Percentiles rank a stretch among this genome's conserved stretches.
phyloP scores from a whole-genome alignment of 257 asterid species.

The Paulownia fortunei region DNA sequence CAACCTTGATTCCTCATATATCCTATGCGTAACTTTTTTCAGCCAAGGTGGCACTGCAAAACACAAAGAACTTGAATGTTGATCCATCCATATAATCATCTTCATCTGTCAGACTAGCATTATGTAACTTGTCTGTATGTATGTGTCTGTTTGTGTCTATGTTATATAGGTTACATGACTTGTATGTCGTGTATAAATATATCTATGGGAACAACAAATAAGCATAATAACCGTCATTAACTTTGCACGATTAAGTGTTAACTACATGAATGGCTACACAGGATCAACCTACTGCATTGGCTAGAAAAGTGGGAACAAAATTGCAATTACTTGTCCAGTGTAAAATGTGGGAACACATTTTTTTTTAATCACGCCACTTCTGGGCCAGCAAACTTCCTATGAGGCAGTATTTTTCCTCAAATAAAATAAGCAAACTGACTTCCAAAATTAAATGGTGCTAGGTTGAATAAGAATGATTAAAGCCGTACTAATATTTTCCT shows the following conservation, averaged over 20 bases:
- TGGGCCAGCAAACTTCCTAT: background rate
- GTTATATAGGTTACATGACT: background rate
- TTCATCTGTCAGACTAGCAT: constrained; percentile 4
- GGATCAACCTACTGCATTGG: background rate
- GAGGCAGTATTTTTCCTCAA: background rate
- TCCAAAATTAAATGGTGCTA: background rate
- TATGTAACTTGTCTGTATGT: background rate
- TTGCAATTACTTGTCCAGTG: background rate
- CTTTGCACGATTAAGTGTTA: background rate
- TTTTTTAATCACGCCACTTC: background rate
- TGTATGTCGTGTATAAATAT: background rate
- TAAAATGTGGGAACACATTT: background rate
- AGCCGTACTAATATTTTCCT: background rate
- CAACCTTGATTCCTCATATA: constrained; percentile 58
- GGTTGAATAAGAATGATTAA: background rate
- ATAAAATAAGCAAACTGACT: background rate
- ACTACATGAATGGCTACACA: background rate
- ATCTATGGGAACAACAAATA: background rate
- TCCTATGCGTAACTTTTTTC: constrained; percentile 59
- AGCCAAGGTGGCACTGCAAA: constrained; percentile 96
- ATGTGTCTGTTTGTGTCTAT: background rate
- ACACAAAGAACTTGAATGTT: constrained; percentile 19
- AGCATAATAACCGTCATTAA: background rate
- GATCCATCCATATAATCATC: constrained; percentile 16
- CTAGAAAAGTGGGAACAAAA: background rate